Percentiles rank a stretch among this genome's conserved stretches.
phyloP scores from a whole-genome alignment of 225 moss, liverwort and hornwort genomes.

The Sphagnum contortum region DNA sequence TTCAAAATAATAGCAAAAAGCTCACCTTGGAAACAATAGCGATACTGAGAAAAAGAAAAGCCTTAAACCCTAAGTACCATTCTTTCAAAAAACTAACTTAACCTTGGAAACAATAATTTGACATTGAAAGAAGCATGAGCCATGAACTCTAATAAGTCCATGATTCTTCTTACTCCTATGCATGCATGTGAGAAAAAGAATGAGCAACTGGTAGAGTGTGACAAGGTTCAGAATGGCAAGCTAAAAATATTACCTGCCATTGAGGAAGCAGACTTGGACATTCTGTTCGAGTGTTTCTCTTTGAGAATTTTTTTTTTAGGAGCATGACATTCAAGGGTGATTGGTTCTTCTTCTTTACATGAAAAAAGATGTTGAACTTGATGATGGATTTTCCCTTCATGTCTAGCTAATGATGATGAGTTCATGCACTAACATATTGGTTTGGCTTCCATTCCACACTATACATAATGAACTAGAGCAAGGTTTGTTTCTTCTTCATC shows the following conservation, averaged over 20 bases:
- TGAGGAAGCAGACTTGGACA: constrained; percentile 85
- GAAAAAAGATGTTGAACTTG: constrained; percentile 49
- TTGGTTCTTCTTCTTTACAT: no score
- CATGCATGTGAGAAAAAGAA: no score
- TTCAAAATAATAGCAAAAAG: no score
- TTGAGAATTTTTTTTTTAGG: constrained; percentile 3
- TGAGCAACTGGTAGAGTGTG: constrained; percentile 56
- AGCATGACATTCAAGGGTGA: no score
- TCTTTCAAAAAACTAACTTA: no score
- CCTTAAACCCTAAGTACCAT: no score
- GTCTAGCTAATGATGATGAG: constrained; percentile 40
- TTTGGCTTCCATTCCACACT: constrained; percentile 76
- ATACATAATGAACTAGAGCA: constrained; percentile 59
- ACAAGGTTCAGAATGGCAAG: constrained; percentile 66
- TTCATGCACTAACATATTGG: constrained; percentile 53
- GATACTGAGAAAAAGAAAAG: no score
- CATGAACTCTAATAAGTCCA: no score
- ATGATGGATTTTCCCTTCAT: constrained; percentile 46
- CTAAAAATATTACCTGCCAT: constrained; percentile 70
- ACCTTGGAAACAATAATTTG: no score
- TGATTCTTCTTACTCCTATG: no score
- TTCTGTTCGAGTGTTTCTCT: constrained; percentile 57
- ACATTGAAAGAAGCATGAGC: no score
- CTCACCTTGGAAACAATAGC: no score
- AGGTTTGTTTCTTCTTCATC: not conserved